A percentile compares a stretch with the other conserved stretches of the same genome.
Conservation (phyloP, 331 rosid genomes). For the Cydonia oblonga region DNA sequence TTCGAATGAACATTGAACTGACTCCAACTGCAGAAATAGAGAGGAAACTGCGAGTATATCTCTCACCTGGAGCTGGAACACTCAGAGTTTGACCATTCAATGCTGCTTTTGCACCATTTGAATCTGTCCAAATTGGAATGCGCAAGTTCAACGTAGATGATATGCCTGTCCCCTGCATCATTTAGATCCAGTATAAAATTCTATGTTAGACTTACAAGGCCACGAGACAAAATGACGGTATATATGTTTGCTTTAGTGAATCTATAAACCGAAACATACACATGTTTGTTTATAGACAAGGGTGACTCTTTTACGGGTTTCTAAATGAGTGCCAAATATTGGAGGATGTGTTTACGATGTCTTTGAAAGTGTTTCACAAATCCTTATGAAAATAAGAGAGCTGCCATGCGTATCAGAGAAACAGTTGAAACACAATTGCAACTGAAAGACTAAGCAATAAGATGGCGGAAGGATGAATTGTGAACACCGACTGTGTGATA, state of each 20-base stretch:
- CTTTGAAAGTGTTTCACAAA: neutral
- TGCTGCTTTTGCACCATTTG: constrained; percentile 30
- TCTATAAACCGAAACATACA: neutral
- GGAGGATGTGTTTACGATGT: neutral
- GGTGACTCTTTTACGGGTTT: neutral
- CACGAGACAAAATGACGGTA: neutral
- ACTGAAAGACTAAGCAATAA: neutral
- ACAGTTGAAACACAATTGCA: neutral
- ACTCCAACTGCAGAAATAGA: neutral
- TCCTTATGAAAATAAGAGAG: neutral
- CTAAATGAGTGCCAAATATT: neutral
- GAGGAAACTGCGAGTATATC: neutral
- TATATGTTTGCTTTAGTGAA: neutral
- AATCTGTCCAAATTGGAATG: constrained; percentile 61
- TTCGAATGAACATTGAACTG: neutral
- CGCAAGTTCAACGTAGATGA: constrained; percentile 56
- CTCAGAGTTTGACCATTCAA: constrained; percentile 34
- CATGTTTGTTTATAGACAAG: neutral
- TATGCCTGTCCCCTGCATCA: constrained; percentile 24
- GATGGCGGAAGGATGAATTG: neutral
- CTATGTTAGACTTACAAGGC: neutral
- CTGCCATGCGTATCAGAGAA: neutral
- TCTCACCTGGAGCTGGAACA: constrained; percentile 45
- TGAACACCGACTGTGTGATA: neutral
- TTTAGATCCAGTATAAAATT: neutral